Evolutionary conservation across 2,329 filamentous ascomycete genomes (phyloP), one percentile per base, ranked within the genome.

Genomic region (Curvularia verruculosa): DNA sequence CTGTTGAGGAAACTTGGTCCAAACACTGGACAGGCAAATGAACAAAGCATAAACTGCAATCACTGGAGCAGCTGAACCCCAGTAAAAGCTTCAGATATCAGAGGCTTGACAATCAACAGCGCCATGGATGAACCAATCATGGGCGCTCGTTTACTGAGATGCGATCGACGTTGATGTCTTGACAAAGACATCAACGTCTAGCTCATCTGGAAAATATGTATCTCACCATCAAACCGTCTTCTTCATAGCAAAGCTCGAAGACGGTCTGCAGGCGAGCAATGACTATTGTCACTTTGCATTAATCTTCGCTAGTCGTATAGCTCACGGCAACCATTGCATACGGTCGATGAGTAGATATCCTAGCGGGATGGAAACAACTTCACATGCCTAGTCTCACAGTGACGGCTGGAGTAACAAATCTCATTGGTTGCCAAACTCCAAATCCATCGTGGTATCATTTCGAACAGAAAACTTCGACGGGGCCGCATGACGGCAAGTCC

Each of bases 291-390:
- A 81, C 74, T 68, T 77, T 69, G 75, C 72, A 79, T 95, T 84
- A 70, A 79, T 96, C 83, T 96, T 84, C 90, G 92, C 92, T 86
- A 93, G 85, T 87, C 87, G 90, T 96, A 87, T 96, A 96, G 89
- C 92, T 91, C 86, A 86, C 49, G 69, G 68, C 84, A 89, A 87
- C 88, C 90, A 91, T 89, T 64, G 70, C 61, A 63, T 72, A 71
- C 80, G 89, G 86, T 88, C 85, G 84, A 88, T 86, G 87, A 88
- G 91, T 90, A 89, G 91, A 96, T 96, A 92, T 86, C 81, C 84
- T 89, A 87, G 91, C 91, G 90, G 62, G 55, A 43, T 56, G 48
- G 44, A 28, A 34, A 34, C n/a, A 29, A 52, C 43, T 52, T 68
- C 64, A 68, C 64, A 40, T 56, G 39, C 26, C 36, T 43, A 18